A percentile compares a stretch with the other conserved stretches of the same genome.
These are phyloP conservation scores for Dimocarpus longan DNA, from an alignment of 345 rosid genomes.

Conservation along the genomic window DNA sequence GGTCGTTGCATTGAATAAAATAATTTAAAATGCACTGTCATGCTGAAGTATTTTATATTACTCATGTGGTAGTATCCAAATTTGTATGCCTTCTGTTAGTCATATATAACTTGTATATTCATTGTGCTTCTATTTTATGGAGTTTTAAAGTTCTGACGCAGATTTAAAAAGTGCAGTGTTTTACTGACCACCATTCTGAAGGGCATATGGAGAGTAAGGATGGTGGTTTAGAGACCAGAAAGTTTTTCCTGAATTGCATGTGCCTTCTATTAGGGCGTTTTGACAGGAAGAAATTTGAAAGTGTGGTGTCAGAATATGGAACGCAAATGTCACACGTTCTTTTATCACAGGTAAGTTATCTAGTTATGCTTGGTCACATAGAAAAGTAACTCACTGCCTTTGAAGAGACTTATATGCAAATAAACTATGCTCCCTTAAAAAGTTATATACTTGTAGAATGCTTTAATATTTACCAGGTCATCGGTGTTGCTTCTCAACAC, in stretches of 20 bases:
- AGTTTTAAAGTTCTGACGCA: constrained; percentile 32
- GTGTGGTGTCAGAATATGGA: constrained; percentile 58
- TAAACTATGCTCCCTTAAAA: constrained; percentile 5
- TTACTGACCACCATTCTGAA: constrained; percentile 53
- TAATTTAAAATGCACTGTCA: neutral
- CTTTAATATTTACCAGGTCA: neutral
- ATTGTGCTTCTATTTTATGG: constrained; percentile 26
- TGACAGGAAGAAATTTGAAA: constrained; percentile 66
- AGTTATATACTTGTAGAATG: neutral
- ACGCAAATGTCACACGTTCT: constrained; percentile 61
- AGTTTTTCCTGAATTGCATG: constrained; percentile 79
- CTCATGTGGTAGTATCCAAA: neutral
- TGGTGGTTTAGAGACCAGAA: constrained; percentile 64
- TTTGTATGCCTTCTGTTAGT: neutral
- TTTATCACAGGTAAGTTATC: constrained; percentile 61
- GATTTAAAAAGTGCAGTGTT: constrained; percentile 52
- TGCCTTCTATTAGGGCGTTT: constrained; percentile 92
- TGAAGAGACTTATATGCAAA: neutral
- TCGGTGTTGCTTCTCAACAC: neutral
- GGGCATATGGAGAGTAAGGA: constrained; percentile 44
- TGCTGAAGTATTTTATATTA: neutral
- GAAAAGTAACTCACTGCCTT: neutral
- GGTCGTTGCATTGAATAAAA: neutral
- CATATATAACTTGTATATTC: constrained; percentile 5
- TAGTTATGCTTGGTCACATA: constrained; percentile 17